Conservation (phyloP, 78 protist genomes). For the Anaeramoeba flamelloides region DNA sequence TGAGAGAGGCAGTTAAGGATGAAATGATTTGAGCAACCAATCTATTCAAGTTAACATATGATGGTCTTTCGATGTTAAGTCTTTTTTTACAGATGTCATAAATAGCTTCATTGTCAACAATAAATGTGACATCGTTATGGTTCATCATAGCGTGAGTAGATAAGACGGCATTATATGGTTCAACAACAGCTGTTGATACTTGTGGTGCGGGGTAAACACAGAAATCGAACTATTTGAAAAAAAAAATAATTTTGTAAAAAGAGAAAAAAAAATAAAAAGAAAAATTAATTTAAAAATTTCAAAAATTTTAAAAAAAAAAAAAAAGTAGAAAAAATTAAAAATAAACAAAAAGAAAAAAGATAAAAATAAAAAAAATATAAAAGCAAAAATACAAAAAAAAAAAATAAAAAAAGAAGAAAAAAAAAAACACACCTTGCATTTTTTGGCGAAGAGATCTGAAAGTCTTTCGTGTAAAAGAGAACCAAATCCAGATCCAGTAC, state of each 20-base stretch:
- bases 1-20: constrained; percentile 89
- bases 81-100: constrained; percentile 89
- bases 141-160: constrained; percentile 84
- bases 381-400: too few relatives aligned
- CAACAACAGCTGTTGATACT: constrained; percentile 93
- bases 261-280: too few relatives aligned
- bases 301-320: too few relatives aligned
- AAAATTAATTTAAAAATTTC: too few relatives aligned
- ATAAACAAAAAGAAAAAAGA: too few relatives aligned
- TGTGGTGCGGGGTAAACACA: constrained; percentile 80
- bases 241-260: too few relatives aligned
- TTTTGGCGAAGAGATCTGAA: constrained; percentile 91
- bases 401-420: too few relatives aligned
- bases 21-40: constrained; percentile 86
- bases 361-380: too few relatives aligned
- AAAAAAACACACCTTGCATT: constrained; percentile 85
- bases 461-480: constrained; percentile 84
- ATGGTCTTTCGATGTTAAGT: constrained; percentile 85
- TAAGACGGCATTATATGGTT: constrained; percentile 96
- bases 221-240: too few relatives aligned
- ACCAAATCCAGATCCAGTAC: constrained; percentile 97
- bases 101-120: constrained; percentile 92
- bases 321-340: too few relatives aligned
- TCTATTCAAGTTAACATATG: constrained; percentile 94
- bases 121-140: constrained; percentile 83